Base-by-base conservation (phyloP, 306 rosid species). In the Fragaria ananassa region DNA sequence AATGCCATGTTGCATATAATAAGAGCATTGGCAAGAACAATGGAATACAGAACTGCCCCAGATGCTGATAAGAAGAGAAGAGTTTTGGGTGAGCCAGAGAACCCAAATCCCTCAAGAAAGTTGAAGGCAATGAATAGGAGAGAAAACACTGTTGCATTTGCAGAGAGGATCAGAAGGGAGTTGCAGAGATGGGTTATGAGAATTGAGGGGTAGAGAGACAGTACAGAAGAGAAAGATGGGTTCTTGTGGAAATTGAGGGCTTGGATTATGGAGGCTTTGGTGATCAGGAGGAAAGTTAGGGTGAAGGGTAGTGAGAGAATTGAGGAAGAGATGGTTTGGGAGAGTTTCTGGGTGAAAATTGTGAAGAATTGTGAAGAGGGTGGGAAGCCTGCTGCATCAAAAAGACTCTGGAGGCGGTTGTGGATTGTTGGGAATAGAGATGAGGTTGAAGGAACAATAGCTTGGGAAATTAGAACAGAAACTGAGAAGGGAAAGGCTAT, bases 301-400 rank as follows among this genome's bases (percentile, higher is more conserved):
- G 98, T 74, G 46, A 95, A 95, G 47, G 98, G 98, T 34, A 95
- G 86, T 14, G 98, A 77, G 61, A 81, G 19, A 68, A 95, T 67
- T 23, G 93, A 86, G 66, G 92, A 87, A 70, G 82, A 79, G 63
- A 95, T 84, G 35, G 96, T 95, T 75, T 95, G 96, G 58, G 98
- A 90, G 77, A 95, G 93, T 77, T 90, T 95, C 4, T 80, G 86
- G 72, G 81, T 88, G 56, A 95, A 87, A 81, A 90, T 49, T 19
- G 29, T 70, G 79, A 95, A 88, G 81, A 95, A 72, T 17, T 89
- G 78, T 10, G 91, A 95, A 25, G 91, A 87, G 1, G 83, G 75
- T 25, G 97, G 94, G 73, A 92, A 89, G 1, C 97, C 98, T 3
- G 96, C 97, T 10, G 97, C 96, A 57, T 80, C 85, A 65, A 94